Conservation (phyloP, 768 basidiomycete genomes). For the Trametes cingulata region DNA sequence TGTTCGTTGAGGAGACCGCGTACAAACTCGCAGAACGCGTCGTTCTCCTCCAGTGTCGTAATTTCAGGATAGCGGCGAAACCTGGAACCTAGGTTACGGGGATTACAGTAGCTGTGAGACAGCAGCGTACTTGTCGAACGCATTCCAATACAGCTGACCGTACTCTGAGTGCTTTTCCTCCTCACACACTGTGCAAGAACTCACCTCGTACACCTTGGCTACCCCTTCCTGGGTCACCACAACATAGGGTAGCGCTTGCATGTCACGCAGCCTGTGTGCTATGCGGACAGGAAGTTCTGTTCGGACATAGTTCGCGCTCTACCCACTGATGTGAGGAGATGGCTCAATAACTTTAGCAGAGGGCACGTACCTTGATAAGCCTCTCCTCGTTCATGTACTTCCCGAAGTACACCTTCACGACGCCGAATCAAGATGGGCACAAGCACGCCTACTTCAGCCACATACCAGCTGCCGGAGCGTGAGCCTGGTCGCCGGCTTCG, state of each 20-base stretch:
- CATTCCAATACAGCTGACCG: slow-evolving; percentile 79
- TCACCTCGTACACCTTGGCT: slow-evolving; percentile 79
- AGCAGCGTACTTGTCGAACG: slow-evolving; percentile 72
- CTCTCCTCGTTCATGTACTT: slow-evolving; percentile 78
- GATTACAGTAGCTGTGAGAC: not conserved
- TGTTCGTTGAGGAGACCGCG: slow-evolving; percentile 68
- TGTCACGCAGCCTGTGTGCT: slow-evolving; percentile 82
- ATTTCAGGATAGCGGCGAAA: slow-evolving; percentile 70
- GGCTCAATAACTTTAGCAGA: not conserved
- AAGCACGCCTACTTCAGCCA: not conserved
- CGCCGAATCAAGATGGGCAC: slow-evolving; percentile 5
- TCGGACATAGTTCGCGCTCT: slow-evolving; percentile 92
- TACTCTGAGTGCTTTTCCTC: not conserved
- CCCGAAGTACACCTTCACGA: slow-evolving; percentile 79
- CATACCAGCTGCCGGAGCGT: slow-evolving; percentile 79
- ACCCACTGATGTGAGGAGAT: not conserved
- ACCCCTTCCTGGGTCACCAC: slow-evolving; percentile 87
- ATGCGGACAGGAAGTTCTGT: slow-evolving; percentile 87
- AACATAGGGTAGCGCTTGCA: slow-evolving; percentile 83
- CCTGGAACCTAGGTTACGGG: slow-evolving; percentile 15
- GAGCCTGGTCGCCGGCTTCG: slow-evolving; percentile 67
- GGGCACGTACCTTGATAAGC: slow-evolving; percentile 61
- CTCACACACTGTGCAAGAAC: slow-evolving; percentile 27
- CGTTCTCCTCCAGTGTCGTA: slow-evolving; percentile 72
- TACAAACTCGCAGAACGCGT: slow-evolving; percentile 75